A percentile compares a stretch with the other conserved stretches of the same genome.
Conservation (phyloP, 768 basidiomycete species). For the Ramaria rubella region DNA sequence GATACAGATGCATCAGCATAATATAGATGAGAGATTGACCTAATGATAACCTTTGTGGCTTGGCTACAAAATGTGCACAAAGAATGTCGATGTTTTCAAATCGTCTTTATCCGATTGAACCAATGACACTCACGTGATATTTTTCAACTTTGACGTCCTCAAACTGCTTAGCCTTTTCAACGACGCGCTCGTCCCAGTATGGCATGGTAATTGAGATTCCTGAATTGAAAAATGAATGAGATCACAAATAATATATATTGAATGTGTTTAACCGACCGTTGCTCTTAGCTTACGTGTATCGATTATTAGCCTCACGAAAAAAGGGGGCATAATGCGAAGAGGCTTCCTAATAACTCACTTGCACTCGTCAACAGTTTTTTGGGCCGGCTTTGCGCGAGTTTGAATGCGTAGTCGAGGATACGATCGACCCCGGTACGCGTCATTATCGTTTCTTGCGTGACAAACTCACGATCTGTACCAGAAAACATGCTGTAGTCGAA, state of each 20-base stretch:
- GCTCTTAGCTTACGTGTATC: conserved; percentile 1
- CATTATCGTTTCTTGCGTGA: conserved; percentile 39
- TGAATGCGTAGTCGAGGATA: conserved; percentile 47
- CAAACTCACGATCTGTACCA: conserved; percentile 24
- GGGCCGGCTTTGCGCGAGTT: conserved; percentile 42
- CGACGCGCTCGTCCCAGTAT: conserved; percentile 42
- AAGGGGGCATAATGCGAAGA: neutral
- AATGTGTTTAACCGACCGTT: conserved; percentile 7
- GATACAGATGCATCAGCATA: neutral
- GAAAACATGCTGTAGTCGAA: conserved; percentile 31
- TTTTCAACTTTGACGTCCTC: conserved; percentile 44
- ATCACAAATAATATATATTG: neutral
- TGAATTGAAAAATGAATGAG: neutral
- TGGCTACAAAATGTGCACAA: conserved; percentile 37
- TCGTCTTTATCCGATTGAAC: neutral
- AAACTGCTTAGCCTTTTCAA: conserved; percentile 44
- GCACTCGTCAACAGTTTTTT: conserved; percentile 46
- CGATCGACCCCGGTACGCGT: conserved; percentile 43
- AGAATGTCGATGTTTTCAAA: conserved; percentile 38
- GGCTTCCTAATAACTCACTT: conserved; percentile 36
- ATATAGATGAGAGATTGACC: neutral
- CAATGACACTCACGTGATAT: conserved; percentile 24
- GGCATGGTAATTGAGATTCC: conserved; percentile 45
- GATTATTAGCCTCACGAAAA: neutral
- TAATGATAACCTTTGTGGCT: conserved; percentile 34